Conservation (phyloP, 2,329 filamentous ascomycete species). For the Botrytis sinoallii region DNA sequence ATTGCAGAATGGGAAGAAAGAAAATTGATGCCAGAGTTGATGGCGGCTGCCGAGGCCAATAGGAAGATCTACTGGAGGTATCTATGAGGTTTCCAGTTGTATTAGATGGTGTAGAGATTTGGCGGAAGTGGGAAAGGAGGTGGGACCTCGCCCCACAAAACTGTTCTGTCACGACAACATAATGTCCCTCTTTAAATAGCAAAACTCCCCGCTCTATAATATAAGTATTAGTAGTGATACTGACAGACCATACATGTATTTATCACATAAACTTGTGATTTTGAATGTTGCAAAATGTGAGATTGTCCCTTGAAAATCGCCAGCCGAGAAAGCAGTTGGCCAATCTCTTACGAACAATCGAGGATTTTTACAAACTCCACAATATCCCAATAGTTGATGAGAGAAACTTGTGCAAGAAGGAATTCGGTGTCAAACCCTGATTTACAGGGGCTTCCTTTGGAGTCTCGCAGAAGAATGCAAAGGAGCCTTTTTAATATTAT, state of each 20-base stretch:
- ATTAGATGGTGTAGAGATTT: not conserved
- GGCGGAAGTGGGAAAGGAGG: not conserved
- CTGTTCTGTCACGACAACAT: not conserved
- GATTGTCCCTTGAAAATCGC: not conserved
- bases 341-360: not conserved
- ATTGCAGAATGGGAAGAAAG: not conserved
- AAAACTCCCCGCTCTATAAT: not conserved
- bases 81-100: not conserved
- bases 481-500: not conserved
- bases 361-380: rapidly evolving
- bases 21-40: not conserved
- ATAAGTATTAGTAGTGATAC: not conserved
- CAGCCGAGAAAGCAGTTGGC: not conserved
- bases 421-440: rapidly evolving
- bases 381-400: not conserved
- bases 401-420: not conserved
- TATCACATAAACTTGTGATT: not conserved
- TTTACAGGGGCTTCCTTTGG: not conserved
- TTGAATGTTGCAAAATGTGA: not conserved
- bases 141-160: not conserved
- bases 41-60: not conserved
- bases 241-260: not conserved
- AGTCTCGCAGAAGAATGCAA: not conserved
- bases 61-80: not conserved
- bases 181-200: not conserved